Evolutionary conservation across 106 monocot species (phyloP), one percentile per base, ranked within the genome.

Genomic region (Apostasia ramifera): DNA sequence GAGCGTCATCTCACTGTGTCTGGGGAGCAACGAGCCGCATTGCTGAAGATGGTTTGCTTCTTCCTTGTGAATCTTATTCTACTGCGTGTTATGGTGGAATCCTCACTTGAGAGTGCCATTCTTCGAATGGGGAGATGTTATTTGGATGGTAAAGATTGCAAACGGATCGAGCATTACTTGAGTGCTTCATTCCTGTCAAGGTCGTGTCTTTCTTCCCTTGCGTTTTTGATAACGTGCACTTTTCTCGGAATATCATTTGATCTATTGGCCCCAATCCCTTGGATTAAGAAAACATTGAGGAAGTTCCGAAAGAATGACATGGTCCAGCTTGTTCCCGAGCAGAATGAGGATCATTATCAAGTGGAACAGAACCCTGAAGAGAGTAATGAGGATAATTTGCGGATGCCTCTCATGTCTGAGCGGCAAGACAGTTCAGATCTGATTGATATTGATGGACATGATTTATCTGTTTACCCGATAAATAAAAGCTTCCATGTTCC

Each of bases 171-270:
- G 57, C 81, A 92, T 65, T 97, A 97, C 53, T 82, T 97, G 89
- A 97, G 87, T 55, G 83, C 89, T 3, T 97, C 97, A 2, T 89
- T 97, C 75, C 77, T 97, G 44, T 79, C 97, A 2, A 87, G 80
- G 53, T 97, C 97, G 5, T 97, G 91, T 70, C 79, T 97, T 11
- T 97, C 97, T 49, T 81, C 89, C 9, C 86, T 97, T 74, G 97
- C 97, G 39, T 97, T 97, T 74, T 72, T 97, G n/a, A 92, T 97
- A 63, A 83, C 83, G 6, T 68, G 97, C 77, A 87, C 92, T 10
- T 92, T 97, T 74, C 77, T 97, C 12, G 97, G 97, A 55, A 97
- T 97, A 65, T 97, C 97, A 2, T 97, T 89, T 76, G 97, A 97
- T 81, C 68, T 97, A 57, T 71, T 97, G 72, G 89, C 97, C 39